Evolutionary conservation across 805 yeast genomes (phyloP).

Genomic region (Teunomyces atbi): DNA sequence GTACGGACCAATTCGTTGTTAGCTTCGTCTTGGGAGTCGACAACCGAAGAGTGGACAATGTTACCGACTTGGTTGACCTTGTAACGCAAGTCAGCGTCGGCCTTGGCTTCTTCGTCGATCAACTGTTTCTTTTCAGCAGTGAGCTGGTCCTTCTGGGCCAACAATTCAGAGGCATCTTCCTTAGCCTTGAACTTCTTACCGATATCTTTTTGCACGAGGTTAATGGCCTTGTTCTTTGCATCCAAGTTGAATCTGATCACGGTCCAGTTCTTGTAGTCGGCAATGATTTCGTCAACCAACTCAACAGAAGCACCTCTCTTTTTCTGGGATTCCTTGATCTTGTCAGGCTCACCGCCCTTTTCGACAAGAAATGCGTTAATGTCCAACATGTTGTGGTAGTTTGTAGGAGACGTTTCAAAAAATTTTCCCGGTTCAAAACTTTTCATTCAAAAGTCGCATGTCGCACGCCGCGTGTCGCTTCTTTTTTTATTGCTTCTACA

Average conservation of each 20-base stretch:
- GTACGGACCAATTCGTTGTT: slow-evolving; percentile 83
- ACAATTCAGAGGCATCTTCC: slow-evolving; percentile 85
- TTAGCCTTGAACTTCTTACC: slow-evolving; percentile 91
- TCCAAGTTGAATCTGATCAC: slow-evolving; percentile 79
- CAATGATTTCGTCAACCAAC: slow-evolving; percentile 91
- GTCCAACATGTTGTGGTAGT: slow-evolving; percentile 66
- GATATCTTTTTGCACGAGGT: slow-evolving; percentile 88
- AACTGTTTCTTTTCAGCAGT: slow-evolving; percentile 68
- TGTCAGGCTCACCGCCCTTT: slow-evolving; percentile 95
- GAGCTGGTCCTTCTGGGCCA: slow-evolving; percentile 76
- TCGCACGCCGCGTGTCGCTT: neutral
- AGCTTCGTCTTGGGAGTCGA: slow-evolving; percentile 82
- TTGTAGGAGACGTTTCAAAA: neutral
- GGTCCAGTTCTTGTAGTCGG: slow-evolving; percentile 90
- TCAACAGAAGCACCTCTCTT: slow-evolving; percentile 96
- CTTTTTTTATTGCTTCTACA: neutral
- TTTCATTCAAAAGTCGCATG: slow-evolving; percentile 2
- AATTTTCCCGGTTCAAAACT: slow-evolving; percentile 2
- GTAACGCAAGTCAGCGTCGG: slow-evolving; percentile 68
- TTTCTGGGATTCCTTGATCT: slow-evolving; percentile 80
- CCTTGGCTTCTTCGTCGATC: slow-evolving; percentile 67
- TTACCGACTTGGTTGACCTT: slow-evolving; percentile 93
- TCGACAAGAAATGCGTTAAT: slow-evolving; percentile 89
- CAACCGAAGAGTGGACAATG: slow-evolving; percentile 89
- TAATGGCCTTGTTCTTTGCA: slow-evolving; percentile 82